These are phyloP conservation scores for Ramularia endophylla DNA, from an alignment of 2,329 filamentous ascomycete genomes.

Conservation along the genomic window DNA sequence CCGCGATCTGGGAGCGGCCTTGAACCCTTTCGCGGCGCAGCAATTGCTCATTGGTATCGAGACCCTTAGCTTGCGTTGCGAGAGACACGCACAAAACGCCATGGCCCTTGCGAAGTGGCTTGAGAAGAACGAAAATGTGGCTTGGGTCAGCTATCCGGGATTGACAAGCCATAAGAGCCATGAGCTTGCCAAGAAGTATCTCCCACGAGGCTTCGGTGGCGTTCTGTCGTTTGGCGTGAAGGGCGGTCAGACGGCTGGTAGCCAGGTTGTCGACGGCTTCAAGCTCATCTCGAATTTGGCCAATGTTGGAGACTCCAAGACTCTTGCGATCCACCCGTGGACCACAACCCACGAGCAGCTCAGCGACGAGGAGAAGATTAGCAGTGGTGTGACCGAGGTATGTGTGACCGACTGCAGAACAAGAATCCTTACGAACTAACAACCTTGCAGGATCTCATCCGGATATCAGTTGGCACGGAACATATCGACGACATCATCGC, in stretches of 20 bases:
- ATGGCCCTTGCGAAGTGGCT: conserved; percentile 75
- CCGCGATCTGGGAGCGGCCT: conserved; percentile 72
- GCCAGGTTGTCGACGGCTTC: conserved; percentile 86
- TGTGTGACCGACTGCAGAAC: neutral
- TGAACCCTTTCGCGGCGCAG: conserved; percentile 91
- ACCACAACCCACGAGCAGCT: conserved; percentile 93
- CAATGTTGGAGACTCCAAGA: conserved; percentile 95
- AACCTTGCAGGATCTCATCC: conserved; percentile 68
- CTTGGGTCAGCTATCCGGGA: conserved; percentile 92
- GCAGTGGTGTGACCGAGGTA: conserved; percentile 66
- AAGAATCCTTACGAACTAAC: conserved; percentile 10
- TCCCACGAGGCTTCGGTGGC: conserved; percentile 77
- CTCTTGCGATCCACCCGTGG: conserved; percentile 91
- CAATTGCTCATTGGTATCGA: conserved; percentile 85
- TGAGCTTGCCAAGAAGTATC: conserved; percentile 76
- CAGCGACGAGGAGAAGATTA: conserved; percentile 69
- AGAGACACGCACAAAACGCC: conserved; percentile 82
- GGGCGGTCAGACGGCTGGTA: conserved; percentile 76
- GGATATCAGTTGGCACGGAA: conserved; percentile 91
- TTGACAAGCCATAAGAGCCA: conserved; percentile 77
- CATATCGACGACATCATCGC: conserved; percentile 97
- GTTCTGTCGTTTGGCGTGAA: conserved; percentile 92
- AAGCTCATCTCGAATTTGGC: conserved; percentile 94
- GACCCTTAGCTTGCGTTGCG: conserved; percentile 78
- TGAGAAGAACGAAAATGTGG: conserved; percentile 73